A percentile compares a stretch with the other conserved stretches of the same genome.
These are phyloP conservation scores for Eucalyptus dawsonii DNA, from an alignment of 345 rosid species.

Conservation along the genomic window DNA sequence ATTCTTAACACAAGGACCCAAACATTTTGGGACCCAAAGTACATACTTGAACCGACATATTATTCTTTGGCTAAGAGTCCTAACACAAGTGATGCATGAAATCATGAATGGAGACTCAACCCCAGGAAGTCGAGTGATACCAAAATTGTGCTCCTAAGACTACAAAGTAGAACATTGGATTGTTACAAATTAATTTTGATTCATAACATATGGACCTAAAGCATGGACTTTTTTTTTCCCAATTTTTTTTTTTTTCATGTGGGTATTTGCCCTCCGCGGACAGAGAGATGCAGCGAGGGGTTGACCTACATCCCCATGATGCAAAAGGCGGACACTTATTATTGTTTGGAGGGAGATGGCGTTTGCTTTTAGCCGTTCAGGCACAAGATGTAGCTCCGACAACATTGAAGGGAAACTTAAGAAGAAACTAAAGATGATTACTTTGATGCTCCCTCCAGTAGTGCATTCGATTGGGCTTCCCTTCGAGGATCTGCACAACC, in stretches of 20 bases:
- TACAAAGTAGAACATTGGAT: not conserved
- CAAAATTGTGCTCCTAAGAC: not conserved
- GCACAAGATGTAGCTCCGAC: not conserved
- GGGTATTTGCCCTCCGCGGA: not conserved
- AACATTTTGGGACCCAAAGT: not conserved
- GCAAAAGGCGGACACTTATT: not conserved
- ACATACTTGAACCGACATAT: not conserved
- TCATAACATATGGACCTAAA: not conserved
- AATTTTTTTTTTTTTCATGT: not conserved
- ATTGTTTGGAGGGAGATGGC: not conserved
- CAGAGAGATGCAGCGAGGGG: not conserved
- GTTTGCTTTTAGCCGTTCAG: not conserved
- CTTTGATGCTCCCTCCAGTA: not conserved
- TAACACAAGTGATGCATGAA: not conserved
- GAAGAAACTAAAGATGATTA: not conserved
- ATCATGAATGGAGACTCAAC: not conserved
- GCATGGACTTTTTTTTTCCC: not conserved
- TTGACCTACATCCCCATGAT: not conserved
- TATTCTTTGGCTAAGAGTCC: not conserved
- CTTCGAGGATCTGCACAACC: conserved; percentile 45
- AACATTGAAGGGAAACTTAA: not conserved
- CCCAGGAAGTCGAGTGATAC: not conserved
- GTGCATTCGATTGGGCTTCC: conserved; percentile 12
- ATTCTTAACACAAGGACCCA: not conserved
- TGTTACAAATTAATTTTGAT: not conserved